phyloP scores from a whole-genome alignment of 352 stramenopile species.

The Pythium biforme region DNA sequence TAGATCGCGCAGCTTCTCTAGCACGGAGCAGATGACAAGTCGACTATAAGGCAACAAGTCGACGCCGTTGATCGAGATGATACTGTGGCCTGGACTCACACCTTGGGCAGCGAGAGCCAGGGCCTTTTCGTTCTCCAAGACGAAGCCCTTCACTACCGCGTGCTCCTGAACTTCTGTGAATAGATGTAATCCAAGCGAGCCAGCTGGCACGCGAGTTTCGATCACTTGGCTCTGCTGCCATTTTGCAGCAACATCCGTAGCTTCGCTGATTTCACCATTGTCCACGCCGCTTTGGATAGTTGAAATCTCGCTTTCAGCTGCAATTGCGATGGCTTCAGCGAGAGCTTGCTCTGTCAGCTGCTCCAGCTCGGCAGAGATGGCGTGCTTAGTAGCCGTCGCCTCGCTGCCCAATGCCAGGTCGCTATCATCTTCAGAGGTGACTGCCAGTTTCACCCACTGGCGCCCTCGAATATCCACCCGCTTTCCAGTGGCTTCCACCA shows the following conservation, averaged over 20 bases:
- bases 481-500: constrained; percentile 51
- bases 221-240: constrained; percentile 36
- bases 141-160: constrained; percentile 57
- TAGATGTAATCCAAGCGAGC: constrained; percentile 60
- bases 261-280: not conserved
- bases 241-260: not conserved
- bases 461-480: constrained; percentile 42
- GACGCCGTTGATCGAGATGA: constrained; percentile 58
- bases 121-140: constrained; percentile 45
- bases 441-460: constrained; percentile 28
- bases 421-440: not conserved
- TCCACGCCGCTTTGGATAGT: not conserved
- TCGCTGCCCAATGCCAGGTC: not conserved
- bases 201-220: constrained; percentile 37
- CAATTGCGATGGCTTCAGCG: constrained; percentile 8
- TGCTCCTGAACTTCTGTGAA: constrained; percentile 53
- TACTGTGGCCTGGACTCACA: constrained; percentile 36
- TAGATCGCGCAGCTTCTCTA: constrained; percentile 49
- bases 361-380: constrained; percentile 5
- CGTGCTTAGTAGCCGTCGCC: not conserved
- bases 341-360: constrained; percentile 20
- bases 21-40: constrained; percentile 40
- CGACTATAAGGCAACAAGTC: constrained; percentile 41
- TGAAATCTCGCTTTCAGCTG: constrained; percentile 12
- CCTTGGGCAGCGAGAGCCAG: constrained; percentile 31